A percentile compares a stretch with the other conserved stretches of the same genome.
Conservation (phyloP, 176 grass and related monocot species). For the sorghum (Sorghum bicolor) region DNA sequence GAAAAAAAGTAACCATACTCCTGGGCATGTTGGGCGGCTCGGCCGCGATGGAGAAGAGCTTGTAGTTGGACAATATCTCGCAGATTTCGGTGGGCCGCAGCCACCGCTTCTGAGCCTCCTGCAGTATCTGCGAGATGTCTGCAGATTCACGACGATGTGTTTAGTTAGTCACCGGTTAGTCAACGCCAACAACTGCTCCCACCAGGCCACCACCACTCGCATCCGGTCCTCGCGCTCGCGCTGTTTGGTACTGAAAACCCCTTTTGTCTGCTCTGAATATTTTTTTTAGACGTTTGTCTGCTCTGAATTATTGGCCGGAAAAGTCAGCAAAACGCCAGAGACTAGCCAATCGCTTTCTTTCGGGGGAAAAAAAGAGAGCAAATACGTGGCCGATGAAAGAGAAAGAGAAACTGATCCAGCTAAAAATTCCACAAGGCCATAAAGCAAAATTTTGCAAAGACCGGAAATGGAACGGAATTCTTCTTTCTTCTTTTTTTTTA, state of each 20-base stretch:
- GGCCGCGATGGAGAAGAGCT: slow-evolving; percentile 53
- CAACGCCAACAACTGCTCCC: slow-evolving; percentile 19
- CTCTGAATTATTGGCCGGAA: slow-evolving; percentile 21
- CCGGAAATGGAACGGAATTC: background rate
- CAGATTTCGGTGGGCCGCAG: slow-evolving; percentile 84
- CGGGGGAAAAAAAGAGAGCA: too few species aligned
- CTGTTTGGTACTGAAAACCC: background rate
- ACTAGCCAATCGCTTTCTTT: background rate
- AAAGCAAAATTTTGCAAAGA: background rate
- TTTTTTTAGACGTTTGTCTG: too few species aligned
- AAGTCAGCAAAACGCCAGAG: slow-evolving; percentile 31
- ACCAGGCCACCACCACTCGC: slow-evolving; percentile 11
- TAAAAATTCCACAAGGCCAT: background rate
- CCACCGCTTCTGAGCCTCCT: slow-evolving; percentile 78
- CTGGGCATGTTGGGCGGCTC: slow-evolving; percentile 67
- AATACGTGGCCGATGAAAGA: background rate
- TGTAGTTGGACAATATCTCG: slow-evolving; percentile 78
- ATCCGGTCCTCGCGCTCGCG: background rate
- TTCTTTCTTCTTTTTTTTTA: too few species aligned
- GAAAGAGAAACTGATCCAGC: background rate
- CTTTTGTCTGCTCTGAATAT: slow-evolving; percentile 20
- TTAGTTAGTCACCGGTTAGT: slow-evolving; percentile 29
- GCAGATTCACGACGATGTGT: slow-evolving; percentile 28
- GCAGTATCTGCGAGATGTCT: slow-evolving; percentile 73
- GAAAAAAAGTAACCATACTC: slow-evolving; percentile 42